Base-by-base conservation (phyloP, 768 basidiomycete species). In the Tylopilus plumbeoviolaceoides region DNA sequence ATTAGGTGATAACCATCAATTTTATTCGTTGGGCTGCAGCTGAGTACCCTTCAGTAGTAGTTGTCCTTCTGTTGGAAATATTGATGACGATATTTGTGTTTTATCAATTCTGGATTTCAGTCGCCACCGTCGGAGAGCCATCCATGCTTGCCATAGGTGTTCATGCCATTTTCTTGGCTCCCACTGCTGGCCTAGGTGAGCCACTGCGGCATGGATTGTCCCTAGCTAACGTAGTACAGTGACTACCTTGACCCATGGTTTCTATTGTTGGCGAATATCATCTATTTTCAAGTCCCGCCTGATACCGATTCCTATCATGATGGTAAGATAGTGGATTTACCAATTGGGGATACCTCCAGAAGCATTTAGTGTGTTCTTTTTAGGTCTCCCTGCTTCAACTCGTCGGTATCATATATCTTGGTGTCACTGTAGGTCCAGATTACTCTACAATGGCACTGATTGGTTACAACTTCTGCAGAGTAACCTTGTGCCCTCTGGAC, bases 321-420 rank as follows among this genome's bases (percentile, higher is more conserved):
- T 46, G 63, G 65, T 64, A 18, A 47, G 35, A 30, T 6, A 39
- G 11, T 2, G 21, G 11, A 33, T 33, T 7, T 4, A 1, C 23
- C 23, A n/a, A n/a, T 15, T 9, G 23, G 5, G 8, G 27, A 8
- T 28, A 28, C 27, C 11, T 30, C 1, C 5, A 25, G 14, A 18
- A n/a, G 10, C 17, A 18, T 31, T 53, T 9, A 52, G 8, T 15
- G 7, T 28, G 27, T 30, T 30, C 23, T 21, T 10, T 42, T 15
- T 9, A 65, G 65, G 18, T 65, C 18, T 65, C 63, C 14, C 44
- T 67, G 9, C 35, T 64, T n/a, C 63, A 64, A 48, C 44, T 64
- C 1, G 17, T 20, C 11, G 61, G 63, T 14, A 18, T 66, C n/a
- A 55, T 20, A 44, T 44, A 35, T 18, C n/a, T 58, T 21, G 45